Base-by-base conservation (phyloP, 2,329 filamentous ascomycete species). In the Thermoascus crustaceus region DNA sequence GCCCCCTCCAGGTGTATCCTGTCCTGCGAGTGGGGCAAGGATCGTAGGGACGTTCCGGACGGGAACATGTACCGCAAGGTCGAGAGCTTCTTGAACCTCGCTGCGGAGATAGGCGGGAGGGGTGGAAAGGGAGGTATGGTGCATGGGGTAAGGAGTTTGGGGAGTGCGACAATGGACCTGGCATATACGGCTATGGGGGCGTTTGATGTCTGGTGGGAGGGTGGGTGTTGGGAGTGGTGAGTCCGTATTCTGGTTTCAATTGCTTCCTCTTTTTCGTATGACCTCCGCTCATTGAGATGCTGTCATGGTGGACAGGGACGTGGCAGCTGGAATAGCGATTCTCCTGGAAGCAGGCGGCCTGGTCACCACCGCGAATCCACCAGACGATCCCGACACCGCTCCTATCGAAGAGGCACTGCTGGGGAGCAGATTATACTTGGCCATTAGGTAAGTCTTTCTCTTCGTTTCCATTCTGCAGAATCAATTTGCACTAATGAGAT, bases 141-240 rank as follows among this genome's bases (percentile, higher is more conserved):
- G 5, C 83, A 87, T 57, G 82, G 83, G 0, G 68, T 87, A 30
- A 63, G 82, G 41, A 83, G 80, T 55, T 54, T 87, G 38, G 82
- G 82, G 3, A 81, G 80, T 50, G 82, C 82, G 6, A 84, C 82
- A 1, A 53, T 87, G 35, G 82, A 86, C 56, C 59, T 87, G 32
- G 82, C 81, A 0, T 87, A 86, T 54, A 75, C 76, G 7, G 82
- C 83, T 8, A 82, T 82, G 72, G 82, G 82, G 0, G 68, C 76
- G 0, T 79, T 86, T 45, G 82, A 87, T 58, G 84, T 86, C 7
- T 86, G 82, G 82, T 87, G 82, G 82, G 82, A 87, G 53, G 82
- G 81, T 3, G 82, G 82, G 0, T 85, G 81, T 50, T 85, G 82
- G 82, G 83, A 86, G 58, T 87, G 82, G 78, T 79, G 48, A 45